Evolutionary conservation across 139 green algal species (phyloP).

Genomic region (Chlamydomonas eustigma): DNA sequence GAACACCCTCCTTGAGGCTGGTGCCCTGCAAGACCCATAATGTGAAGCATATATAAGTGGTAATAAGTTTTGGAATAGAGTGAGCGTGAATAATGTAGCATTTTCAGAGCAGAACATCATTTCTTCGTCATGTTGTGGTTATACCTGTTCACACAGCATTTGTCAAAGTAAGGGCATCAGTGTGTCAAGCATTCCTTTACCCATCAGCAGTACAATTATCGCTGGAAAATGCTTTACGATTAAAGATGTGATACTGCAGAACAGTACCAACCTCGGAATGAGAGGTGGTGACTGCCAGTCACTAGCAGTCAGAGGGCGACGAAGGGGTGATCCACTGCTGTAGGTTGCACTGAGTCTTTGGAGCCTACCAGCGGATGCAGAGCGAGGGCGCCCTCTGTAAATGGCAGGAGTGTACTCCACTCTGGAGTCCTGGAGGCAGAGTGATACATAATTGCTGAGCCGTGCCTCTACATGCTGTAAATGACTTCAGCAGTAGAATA

Average conservation of each 20-base stretch:
- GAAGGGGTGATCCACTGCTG: not conserved
- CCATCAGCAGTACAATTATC: not conserved
- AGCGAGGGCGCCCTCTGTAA: not conserved
- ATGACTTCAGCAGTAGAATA: no score
- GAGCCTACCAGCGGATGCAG: not conserved
- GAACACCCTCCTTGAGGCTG: not conserved
- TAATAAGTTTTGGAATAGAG: not conserved
- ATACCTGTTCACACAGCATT: no score
- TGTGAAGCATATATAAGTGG: not conserved
- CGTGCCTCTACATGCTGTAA: not conserved
- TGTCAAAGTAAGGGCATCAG: no score
- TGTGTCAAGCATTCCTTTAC: no score
- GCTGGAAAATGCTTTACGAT: not conserved
- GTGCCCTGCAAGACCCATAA: not conserved
- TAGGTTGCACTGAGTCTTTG: not conserved
- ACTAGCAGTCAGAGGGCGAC: not conserved
- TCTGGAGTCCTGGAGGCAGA: not conserved
- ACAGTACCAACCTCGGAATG: no score
- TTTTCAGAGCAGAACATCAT: no score
- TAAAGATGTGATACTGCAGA: not conserved
- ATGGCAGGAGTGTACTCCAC: not conserved
- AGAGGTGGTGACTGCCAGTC: not conserved
- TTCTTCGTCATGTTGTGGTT: not conserved
- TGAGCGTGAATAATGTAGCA: no score
- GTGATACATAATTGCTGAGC: not conserved